Base-by-base conservation (phyloP, 2,329 filamentous ascomycete genomes). In the Emericellopsis atlantica region DNA sequence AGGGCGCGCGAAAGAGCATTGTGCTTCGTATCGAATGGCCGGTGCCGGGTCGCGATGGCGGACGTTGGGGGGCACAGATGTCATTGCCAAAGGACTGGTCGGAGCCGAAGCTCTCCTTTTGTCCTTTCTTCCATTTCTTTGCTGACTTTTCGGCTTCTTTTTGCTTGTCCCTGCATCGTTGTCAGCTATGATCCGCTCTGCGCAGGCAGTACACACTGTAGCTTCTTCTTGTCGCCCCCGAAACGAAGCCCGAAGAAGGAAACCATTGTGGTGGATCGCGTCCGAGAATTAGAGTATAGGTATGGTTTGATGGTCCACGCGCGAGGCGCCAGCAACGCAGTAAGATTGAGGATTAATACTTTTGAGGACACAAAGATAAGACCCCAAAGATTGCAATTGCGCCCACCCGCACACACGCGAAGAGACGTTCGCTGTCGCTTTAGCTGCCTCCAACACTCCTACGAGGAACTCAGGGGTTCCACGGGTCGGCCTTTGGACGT, bases 221-320 rank as follows among this genome's bases (percentile, higher is more conserved):
- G 68, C 65, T 72, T 74, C 56, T 76, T 76, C 59, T 68, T 75
- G 46, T 72, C 69, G 48, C 64, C 63, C 39, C 71, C 69, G 44
- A 76, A 61, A 53, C 69, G 74, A 52, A 77, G 58, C 39, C 72
- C 72, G 46, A 76, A 75, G 47, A 77, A 73, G 3, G 74, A 75
- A 18, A 76, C 73, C 74, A 77, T 76, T 42, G 44, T 46, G 47
- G 26, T 9, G 26, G 26, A 9, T 12, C 26, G 9, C 9, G 12
- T 29, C 9, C 26, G 8, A 12, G 26, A 9, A 29, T 29, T 29
- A 9, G 26, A 4, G 12, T 29, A 29, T 29, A 29, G 26, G 12
- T 29, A 9, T 29, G 8, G 26, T 9, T 21, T 9, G 12, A 29
- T 29, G 26, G 26, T 29, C 26, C 18, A 12, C 26, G 26, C 26